Evolutionary conservation across 78 protist genomes (phyloP).

Genomic region (Tieghemostelium lacteum): DNA sequence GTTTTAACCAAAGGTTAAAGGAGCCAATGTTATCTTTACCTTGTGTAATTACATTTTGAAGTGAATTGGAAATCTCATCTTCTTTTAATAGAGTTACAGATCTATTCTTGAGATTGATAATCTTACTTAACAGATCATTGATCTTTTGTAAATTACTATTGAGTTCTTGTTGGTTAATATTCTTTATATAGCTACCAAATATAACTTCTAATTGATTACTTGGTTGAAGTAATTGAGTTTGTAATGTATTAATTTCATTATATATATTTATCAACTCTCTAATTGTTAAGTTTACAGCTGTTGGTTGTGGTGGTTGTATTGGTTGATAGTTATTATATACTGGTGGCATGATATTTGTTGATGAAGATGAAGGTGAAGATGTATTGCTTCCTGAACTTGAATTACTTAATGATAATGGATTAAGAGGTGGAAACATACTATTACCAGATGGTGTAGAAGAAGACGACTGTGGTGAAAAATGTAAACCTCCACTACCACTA

Average conservation of each 20-base stretch:
- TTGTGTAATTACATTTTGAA: conserved; percentile 38
- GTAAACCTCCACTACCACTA: not conserved
- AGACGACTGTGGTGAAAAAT: not conserved
- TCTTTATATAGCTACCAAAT: conserved; percentile 1
- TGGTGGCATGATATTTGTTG: not conserved
- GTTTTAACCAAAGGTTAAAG: conserved; percentile 48
- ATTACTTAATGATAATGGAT: not conserved
- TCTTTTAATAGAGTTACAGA: conserved; percentile 4
- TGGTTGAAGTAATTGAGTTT: conserved; percentile 33
- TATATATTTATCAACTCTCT: conserved; percentile 33
- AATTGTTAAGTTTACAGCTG: conserved; percentile 6
- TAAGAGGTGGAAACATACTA: not conserved
- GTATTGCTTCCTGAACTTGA: not conserved
- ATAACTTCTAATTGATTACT: conserved; percentile 7
- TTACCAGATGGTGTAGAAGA: not conserved
- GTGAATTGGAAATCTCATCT: not conserved
- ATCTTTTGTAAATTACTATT: not conserved
- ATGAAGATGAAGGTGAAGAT: not conserved
- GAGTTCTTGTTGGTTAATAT: not conserved
- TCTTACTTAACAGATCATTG: not conserved
- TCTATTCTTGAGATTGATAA: conserved; percentile 9
- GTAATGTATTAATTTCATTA: conserved; percentile 33
- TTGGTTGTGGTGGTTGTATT: conserved; percentile 5
- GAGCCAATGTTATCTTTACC: conserved; percentile 73
- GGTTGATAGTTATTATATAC: not conserved